These are phyloP conservation scores for Aspergillus homomorphus DNA, from an alignment of 495 filamentous ascomycete genomes.

Conservation along the genomic window DNA sequence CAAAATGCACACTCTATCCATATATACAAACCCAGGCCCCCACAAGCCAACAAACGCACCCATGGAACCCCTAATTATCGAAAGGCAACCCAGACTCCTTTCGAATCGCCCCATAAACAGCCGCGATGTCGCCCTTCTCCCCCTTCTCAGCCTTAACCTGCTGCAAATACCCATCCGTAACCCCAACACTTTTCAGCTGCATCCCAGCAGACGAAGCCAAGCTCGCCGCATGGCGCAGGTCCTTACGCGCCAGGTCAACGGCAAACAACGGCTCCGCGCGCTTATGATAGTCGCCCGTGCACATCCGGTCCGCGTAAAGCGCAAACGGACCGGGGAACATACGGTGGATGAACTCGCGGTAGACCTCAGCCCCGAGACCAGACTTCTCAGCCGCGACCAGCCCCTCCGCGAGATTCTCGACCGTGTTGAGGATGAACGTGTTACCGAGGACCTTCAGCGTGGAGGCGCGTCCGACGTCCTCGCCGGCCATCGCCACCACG, in stretches of 20 bases:
- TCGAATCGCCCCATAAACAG: constrained; percentile 75
- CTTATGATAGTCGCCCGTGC: constrained; percentile 68
- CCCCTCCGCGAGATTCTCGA: constrained; percentile 73
- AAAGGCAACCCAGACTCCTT: constrained; percentile 67
- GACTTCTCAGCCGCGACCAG: constrained; percentile 76
- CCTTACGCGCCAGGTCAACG: constrained; percentile 85
- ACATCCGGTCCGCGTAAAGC: constrained; percentile 72
- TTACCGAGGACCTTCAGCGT: constrained; percentile 81
- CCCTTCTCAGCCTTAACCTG: constrained; percentile 71
- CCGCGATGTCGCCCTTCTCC: constrained; percentile 75
- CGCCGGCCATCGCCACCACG: constrained; percentile 54
- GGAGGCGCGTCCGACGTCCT: constrained; percentile 35
- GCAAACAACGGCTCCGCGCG: constrained; percentile 75
- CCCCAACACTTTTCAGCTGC: constrained; percentile 60
- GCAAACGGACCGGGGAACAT: constrained; percentile 56
- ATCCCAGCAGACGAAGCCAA: constrained; percentile 63
- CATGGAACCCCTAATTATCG: constrained; percentile 44
- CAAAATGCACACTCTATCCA: neutral
- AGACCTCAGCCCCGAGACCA: constrained; percentile 65
- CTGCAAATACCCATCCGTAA: constrained; percentile 65
- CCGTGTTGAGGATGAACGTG: constrained; percentile 79
- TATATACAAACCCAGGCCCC: neutral
- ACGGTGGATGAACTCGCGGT: constrained; percentile 63
- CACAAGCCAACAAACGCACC: neutral
- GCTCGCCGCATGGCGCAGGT: constrained; percentile 69